These are phyloP conservation scores for Sporothrix curviconia DNA, from an alignment of 2,329 filamentous ascomycete genomes.

Conservation along the genomic window DNA sequence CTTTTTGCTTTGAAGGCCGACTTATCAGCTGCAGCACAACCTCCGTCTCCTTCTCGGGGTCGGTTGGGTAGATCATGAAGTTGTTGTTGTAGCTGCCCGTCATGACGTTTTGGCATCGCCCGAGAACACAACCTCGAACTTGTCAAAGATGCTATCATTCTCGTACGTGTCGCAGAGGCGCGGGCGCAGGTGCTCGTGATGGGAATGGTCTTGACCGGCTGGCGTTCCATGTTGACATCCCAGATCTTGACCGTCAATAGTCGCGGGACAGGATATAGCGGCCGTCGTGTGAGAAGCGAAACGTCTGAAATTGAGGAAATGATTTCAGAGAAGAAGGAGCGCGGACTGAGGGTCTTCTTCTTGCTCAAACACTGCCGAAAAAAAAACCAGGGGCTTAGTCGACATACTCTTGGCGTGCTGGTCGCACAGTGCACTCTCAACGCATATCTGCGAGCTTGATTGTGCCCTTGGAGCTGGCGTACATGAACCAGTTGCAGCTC, in stretches of 20 bases:
- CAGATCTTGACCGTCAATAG: conserved; percentile 99
- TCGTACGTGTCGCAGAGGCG: conserved; percentile 97
- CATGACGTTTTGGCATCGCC: conserved; percentile 99
- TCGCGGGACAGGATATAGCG: conserved; percentile 96
- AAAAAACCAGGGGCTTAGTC: neutral
- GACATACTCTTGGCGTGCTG: conserved; percentile 89
- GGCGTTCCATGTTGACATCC: conserved; percentile 98
- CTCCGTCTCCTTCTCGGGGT: conserved; percentile 92
- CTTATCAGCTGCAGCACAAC: conserved; percentile 96
- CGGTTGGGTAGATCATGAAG: conserved; percentile 99
- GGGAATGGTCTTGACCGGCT: conserved; percentile 95
- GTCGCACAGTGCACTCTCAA: conserved; percentile 90
- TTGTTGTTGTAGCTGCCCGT: conserved; percentile 99
- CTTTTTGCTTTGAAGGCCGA: conserved; percentile 99
- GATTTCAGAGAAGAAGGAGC: conserved; percentile 98
- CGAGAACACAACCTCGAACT: conserved; percentile 98
- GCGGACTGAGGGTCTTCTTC: conserved; percentile 94
- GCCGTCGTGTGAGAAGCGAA: conserved; percentile 90
- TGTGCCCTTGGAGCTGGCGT: conserved; percentile 96
- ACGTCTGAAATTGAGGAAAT: conserved; percentile 99
- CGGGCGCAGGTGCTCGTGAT: conserved; percentile 96
- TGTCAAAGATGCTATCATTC: conserved; percentile 99
- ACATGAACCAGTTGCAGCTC: conserved; percentile 99
- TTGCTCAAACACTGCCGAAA: conserved; percentile 80
- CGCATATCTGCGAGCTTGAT: conserved; percentile 99